Evolutionary conservation across 2,329 filamentous ascomycete species (phyloP).

Genomic region (Cladorrhinum sp.): DNA sequence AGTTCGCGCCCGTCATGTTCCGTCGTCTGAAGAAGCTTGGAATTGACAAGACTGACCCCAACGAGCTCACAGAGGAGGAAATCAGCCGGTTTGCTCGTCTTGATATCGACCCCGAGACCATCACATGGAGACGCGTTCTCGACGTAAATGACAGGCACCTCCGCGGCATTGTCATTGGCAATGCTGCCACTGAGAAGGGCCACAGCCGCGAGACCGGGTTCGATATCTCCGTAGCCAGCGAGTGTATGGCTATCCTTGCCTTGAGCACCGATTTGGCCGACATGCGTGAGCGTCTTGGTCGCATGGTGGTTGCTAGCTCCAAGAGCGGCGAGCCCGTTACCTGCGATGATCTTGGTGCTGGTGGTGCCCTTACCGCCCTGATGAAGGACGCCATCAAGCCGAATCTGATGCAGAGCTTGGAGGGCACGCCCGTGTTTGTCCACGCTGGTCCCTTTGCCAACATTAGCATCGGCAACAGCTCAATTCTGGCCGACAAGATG

Average conservation of each 20-base stretch:
- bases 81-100: constrained; percentile 84
- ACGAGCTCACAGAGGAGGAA: constrained; percentile 88
- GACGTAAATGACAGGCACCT: constrained; percentile 97
- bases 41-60: constrained; percentile 89
- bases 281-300: constrained; percentile 87
- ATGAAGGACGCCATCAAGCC: constrained; percentile 99
- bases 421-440: constrained; percentile 95
- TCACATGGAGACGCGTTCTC: constrained; percentile 93
- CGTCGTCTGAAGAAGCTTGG: constrained; percentile 91
- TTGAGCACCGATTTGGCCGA: constrained; percentile 84
- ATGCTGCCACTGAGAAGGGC: constrained; percentile 86
- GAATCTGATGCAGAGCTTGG: constrained; percentile 96
- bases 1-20: constrained; percentile 88
- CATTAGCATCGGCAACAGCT: constrained; percentile 96
- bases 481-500: constrained; percentile 90
- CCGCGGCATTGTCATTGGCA: constrained; percentile 82
- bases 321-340: constrained; percentile 84
- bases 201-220: constrained; percentile 87
- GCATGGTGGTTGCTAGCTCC: constrained; percentile 93
- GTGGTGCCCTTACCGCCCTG: constrained; percentile 86
- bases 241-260: constrained; percentile 97
- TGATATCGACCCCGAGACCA: constrained; percentile 94
- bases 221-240: constrained; percentile 95
- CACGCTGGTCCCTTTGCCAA: constrained; percentile 98
- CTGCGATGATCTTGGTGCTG: constrained; percentile 90